Conservation (phyloP, 371 early-diverging fungal genomes). For the Mucor lusitanicus region DNA sequence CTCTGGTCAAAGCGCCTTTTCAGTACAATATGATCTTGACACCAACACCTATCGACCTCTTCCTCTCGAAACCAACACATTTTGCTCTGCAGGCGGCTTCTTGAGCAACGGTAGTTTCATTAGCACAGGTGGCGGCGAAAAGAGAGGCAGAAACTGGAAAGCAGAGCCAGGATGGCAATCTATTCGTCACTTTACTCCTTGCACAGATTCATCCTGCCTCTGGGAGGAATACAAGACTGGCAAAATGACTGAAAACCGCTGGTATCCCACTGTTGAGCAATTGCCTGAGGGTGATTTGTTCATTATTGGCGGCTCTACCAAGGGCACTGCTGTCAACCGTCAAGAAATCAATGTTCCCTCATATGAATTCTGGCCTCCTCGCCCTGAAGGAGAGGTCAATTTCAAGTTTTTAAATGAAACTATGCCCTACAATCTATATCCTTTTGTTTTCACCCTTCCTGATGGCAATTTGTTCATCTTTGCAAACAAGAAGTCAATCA, state of each 20-base stretch:
- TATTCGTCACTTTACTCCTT: slow-evolving; percentile 55
- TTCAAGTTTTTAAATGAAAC: slow-evolving; percentile 58
- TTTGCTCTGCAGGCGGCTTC: slow-evolving; percentile 67
- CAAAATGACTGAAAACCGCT: slow-evolving; percentile 53
- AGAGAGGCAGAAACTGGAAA: slow-evolving; percentile 45
- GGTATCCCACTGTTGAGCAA: slow-evolving; percentile 67
- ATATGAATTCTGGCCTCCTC: slow-evolving; percentile 52
- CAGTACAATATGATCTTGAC: slow-evolving; percentile 56
- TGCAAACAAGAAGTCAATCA: slow-evolving; percentile 53
- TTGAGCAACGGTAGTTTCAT: slow-evolving; percentile 62
- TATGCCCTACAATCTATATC: slow-evolving; percentile 66
- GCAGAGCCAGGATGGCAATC: slow-evolving; percentile 60
- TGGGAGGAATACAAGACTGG: slow-evolving; percentile 48
- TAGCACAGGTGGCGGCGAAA: slow-evolving; percentile 62
- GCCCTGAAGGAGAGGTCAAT: slow-evolving; percentile 32
- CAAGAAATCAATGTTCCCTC: slow-evolving; percentile 55
- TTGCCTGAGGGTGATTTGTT: slow-evolving; percentile 61
- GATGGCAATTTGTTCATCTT: slow-evolving; percentile 61
- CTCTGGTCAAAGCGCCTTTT: slow-evolving; percentile 55
- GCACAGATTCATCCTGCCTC: slow-evolving; percentile 43
- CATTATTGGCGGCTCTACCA: slow-evolving; percentile 60
- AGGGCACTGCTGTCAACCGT: slow-evolving; percentile 54
- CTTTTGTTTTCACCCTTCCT: slow-evolving; percentile 55
- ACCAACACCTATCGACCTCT: slow-evolving; percentile 50
- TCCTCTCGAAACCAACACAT: slow-evolving; percentile 60